phyloP scores from a whole-genome alignment of 2,329 filamentous ascomycete species.

The Hirsutella minnesotensis region DNA sequence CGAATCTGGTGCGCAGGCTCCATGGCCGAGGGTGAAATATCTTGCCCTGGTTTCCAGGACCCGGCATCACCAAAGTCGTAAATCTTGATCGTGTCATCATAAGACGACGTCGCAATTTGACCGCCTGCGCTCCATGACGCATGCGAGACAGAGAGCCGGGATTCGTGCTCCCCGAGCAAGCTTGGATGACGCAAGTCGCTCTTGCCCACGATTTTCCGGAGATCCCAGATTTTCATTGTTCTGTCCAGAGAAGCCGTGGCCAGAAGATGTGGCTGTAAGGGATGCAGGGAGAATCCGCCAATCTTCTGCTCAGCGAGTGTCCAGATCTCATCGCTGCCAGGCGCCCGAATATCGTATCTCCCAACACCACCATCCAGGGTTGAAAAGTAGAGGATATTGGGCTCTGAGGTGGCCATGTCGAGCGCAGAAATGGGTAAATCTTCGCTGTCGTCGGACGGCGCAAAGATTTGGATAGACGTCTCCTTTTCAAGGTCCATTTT shows the following conservation, averaged over 20 bases:
- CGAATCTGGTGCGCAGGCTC: conserved; percentile 55
- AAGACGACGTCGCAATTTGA: conserved; percentile 81
- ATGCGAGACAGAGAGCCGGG: conserved; percentile 77
- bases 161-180: conserved; percentile 71
- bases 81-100: conserved; percentile 92
- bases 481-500: conserved; percentile 75
- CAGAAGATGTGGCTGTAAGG: conserved; percentile 66
- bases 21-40: conserved; percentile 51
- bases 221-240: conserved; percentile 84
- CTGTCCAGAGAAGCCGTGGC: conserved; percentile 86
- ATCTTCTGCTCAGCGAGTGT: conserved; percentile 85
- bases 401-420: conserved; percentile 60
- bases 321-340: conserved; percentile 52
- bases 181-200: conserved; percentile 49
- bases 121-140: conserved; percentile 80
- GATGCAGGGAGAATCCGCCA: conserved; percentile 80
- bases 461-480: conserved; percentile 70
- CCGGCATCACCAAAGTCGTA: conserved; percentile 60
- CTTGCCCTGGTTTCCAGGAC: conserved; percentile 46
- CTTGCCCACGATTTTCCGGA: conserved; percentile 63
- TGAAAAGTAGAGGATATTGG: conserved; percentile 73
- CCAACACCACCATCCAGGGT: conserved; percentile 75
- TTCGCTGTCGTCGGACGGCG: conserved; percentile 53
- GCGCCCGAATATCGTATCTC: conserved; percentile 62
- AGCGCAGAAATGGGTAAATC: conserved; percentile 77